phyloP scores from a whole-genome alignment of 192 early-diverging fungal genomes.

The Globomyces pollinis-pini region DNA sequence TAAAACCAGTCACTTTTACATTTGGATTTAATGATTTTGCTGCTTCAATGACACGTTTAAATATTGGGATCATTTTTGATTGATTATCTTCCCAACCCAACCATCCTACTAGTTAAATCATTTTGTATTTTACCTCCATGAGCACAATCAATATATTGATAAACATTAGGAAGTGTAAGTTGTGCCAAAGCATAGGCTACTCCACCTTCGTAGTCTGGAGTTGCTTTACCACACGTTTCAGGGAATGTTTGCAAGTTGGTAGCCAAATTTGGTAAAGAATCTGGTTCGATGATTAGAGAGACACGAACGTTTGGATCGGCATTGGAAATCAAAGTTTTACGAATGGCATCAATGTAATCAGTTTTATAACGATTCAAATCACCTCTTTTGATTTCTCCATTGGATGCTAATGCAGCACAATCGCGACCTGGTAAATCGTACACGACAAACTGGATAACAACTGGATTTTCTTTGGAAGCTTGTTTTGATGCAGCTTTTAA shows the following conservation, averaged over 20 bases:
- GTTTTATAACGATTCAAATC: conserved; percentile 27
- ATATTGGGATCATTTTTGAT: conserved; percentile 16
- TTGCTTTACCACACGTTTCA: conserved; percentile 15
- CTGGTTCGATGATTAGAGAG: conserved; percentile 37
- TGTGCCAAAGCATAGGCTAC: conserved; percentile 36
- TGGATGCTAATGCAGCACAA: conserved; percentile 35
- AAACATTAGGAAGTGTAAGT: conserved; percentile 21
- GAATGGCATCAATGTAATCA: conserved; percentile 34
- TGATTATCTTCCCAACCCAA: conserved; percentile 32
- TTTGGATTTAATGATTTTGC: conserved; percentile 16
- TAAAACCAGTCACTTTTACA: conserved; percentile 22
- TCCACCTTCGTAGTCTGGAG: conserved; percentile 24
- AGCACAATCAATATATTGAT: conserved; percentile 30
- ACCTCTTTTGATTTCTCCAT: conserved; percentile 28
- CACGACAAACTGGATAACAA: conserved; percentile 33
- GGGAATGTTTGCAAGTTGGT: conserved; percentile 22
- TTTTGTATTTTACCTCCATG: too few relatives aligned
- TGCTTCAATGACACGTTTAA: conserved; percentile 13
- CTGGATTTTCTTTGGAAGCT: neutral
- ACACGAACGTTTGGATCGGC: conserved; percentile 26
- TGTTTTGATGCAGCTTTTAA: conserved; percentile 11
- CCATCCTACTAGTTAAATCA: too few relatives aligned
- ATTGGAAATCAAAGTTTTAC: conserved; percentile 6
- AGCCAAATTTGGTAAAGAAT: conserved; percentile 38
- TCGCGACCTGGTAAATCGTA: conserved; percentile 47